Evolutionary conservation across 2,329 filamentous ascomycete genomes (phyloP), one percentile per base, ranked within the genome.

Genomic region (Cladophialophora bantiana): DNA sequence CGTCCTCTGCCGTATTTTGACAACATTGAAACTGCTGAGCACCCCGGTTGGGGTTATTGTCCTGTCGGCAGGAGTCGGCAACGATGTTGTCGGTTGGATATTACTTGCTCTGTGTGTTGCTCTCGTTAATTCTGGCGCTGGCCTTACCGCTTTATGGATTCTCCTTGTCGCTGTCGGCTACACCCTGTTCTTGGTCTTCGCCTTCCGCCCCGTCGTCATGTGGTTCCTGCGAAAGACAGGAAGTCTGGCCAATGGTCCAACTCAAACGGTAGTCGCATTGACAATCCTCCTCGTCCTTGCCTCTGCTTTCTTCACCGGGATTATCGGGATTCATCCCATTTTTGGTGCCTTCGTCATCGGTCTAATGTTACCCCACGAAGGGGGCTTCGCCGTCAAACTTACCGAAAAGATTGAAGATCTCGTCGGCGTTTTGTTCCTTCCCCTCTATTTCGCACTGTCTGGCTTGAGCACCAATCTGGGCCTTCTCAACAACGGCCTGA

Each of bases 361-460:
- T 1, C 78, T 98, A 32, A 95, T 98, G 65, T 93, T 93, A 72
- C 94, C 94, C 0, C 75, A 76, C 52, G 74, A 76, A 61, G 75
- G 74, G 56, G 74, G 92, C 53, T 96, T 96, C 75, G 90, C 91
- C 38, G 93, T 96, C 78, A 93, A 93, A 73, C 83, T 96, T 36
- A 94, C 92, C 0, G 93, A 96, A 75, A 97, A 97, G 82, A 89
- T 98, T 66, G 94, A 98, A 77, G 94, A 98, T 84, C 81, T 97
- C 10, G 89, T 97, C 35, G 88, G 89, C 0, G 89, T 91, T 1
- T 81, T 98, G 1, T 93, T 98, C 72, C 78, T 97, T 9, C 94
- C 94, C 0, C 86, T 98, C 1, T 98, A 97, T 77, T 98, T 98
- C 80, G 93, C 94, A 0, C 86, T 96, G 1, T 97, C 94, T 1